phyloP scores from a whole-genome alignment of 495 filamentous ascomycete genomes.

The Aspergillus saccharolyticus region DNA sequence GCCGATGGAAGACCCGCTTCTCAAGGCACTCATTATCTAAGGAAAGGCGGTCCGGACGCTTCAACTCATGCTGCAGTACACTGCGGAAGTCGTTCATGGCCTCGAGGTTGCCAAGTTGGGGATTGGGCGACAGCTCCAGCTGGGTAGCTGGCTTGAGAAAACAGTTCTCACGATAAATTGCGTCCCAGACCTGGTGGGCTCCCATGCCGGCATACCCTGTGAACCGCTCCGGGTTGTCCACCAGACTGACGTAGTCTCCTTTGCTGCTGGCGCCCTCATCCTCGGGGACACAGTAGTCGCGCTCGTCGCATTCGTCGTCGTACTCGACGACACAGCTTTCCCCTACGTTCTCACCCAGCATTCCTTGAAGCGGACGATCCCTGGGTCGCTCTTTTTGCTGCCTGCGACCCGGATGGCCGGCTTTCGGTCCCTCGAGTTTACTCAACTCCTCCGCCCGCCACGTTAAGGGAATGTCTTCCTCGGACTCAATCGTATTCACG shows the following conservation, averaged over 20 bases:
- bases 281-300: constrained; percentile 95
- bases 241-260: constrained; percentile 92
- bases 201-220: constrained; percentile 86
- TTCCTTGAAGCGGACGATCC: constrained; percentile 69
- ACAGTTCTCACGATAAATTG: constrained; percentile 96
- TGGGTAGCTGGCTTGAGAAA: constrained; percentile 65
- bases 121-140: constrained; percentile 27
- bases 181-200: constrained; percentile 86
- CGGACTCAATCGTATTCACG: constrained; percentile 93
- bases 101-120: constrained; percentile 40
- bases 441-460: constrained; percentile 91
- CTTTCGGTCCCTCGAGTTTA: constrained; percentile 88
- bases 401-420: constrained; percentile 74
- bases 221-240: constrained; percentile 92
- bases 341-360: constrained; percentile 77
- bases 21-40: constrained; percentile 89
- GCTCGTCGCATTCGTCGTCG: constrained; percentile 95
- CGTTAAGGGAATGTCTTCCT: constrained; percentile 84
- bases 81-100: constrained; percentile 81
- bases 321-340: constrained; percentile 97
- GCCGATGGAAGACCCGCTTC: constrained; percentile 93
- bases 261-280: constrained; percentile 82
- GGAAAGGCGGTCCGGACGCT: constrained; percentile 62
- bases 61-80: constrained; percentile 67
- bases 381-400: constrained; percentile 62